A percentile compares a stretch with the other conserved stretches of the same genome.
phyloP scores from a whole-genome alignment of 2,329 filamentous ascomycete species.

The Chaetomium globosum region DNA sequence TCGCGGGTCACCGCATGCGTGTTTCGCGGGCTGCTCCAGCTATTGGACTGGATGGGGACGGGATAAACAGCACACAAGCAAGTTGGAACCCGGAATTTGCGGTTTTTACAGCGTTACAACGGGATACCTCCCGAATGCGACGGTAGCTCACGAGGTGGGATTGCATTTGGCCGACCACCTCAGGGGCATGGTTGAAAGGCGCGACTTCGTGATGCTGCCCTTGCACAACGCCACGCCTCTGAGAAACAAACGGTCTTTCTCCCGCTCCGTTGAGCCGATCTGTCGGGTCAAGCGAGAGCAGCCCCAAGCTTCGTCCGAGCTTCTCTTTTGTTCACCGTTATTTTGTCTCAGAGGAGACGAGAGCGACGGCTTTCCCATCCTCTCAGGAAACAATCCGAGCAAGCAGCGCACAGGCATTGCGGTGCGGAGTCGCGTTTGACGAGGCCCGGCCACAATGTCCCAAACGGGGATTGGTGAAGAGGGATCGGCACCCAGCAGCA shows the following conservation, averaged over 20 bases:
- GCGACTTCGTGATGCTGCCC: conserved; percentile 9
- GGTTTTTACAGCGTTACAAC: conserved; percentile 7
- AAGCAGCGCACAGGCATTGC: conserved; percentile 17
- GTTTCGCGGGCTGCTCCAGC: neutral
- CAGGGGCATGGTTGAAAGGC: conserved; percentile 5
- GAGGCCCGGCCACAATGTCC: conserved; percentile 13
- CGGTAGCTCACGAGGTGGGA: conserved; percentile 1
- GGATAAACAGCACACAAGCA: neutral
- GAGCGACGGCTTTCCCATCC: neutral
- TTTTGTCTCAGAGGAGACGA: neutral
- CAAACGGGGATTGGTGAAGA: conserved; percentile 12
- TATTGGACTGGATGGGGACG: neutral
- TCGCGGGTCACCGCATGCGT: conserved; percentile 1
- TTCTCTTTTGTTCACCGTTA: neutral
- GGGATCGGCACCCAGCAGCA: conserved; percentile 15
- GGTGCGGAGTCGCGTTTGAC: conserved; percentile 10
- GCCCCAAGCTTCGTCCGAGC: neutral
- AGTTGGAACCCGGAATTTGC: neutral
- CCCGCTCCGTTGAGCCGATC: neutral
- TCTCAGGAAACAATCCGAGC: neutral
- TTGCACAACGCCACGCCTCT: conserved; percentile 6
- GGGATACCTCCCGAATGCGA: conserved; percentile 8
- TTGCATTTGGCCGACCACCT: neutral
- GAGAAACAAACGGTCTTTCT: conserved; percentile 2
- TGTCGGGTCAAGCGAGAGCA: conserved; percentile 9